phyloP scores from a whole-genome alignment of 2,329 filamentous ascomycete genomes.

The Fusarium globosum region DNA sequence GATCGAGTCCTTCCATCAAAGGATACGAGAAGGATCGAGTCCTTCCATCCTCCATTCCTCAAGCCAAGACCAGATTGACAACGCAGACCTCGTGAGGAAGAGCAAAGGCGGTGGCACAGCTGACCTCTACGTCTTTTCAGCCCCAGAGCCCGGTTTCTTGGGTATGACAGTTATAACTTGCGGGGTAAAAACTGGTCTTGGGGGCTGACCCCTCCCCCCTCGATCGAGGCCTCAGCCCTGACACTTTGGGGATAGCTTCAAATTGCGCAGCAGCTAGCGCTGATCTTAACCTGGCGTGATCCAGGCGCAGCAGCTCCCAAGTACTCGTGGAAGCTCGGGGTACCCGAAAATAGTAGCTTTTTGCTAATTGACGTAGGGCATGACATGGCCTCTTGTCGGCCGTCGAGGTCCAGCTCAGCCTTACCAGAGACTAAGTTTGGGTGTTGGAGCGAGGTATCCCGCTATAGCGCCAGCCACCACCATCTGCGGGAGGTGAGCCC shows the following conservation, averaged over 20 bases:
- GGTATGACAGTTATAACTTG: not conserved
- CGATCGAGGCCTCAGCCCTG: slow-evolving; percentile 21
- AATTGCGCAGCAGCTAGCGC: slow-evolving; percentile 12
- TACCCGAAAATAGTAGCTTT: slow-evolving; percentile 28
- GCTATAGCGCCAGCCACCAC: slow-evolving; percentile 7
- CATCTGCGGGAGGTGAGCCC: not conserved
- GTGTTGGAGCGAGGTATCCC: not conserved
- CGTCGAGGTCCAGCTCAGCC: slow-evolving; percentile 13
- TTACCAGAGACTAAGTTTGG: not conserved
- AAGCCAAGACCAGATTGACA: not conserved
- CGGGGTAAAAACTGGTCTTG: slow-evolving; percentile 14
- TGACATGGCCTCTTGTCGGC: not conserved
- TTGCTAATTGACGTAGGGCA: not conserved
- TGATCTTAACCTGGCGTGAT: slow-evolving; percentile 2
- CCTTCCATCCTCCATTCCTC: not conserved
- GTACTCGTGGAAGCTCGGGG: not conserved
- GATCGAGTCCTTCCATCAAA: not conserved
- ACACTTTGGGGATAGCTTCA: not conserved
- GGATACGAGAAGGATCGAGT: slow-evolving; percentile 23
- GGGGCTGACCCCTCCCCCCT: not conserved
- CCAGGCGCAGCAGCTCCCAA: slow-evolving; percentile 19
- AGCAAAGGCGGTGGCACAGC: slow-evolving; percentile 25
- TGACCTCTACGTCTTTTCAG: slow-evolving; percentile 16
- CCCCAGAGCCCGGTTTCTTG: slow-evolving; percentile 15
- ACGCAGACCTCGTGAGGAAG: not conserved